Base-by-base conservation (phyloP, 805 yeast genomes). In the Ascoidea rubescens region DNA sequence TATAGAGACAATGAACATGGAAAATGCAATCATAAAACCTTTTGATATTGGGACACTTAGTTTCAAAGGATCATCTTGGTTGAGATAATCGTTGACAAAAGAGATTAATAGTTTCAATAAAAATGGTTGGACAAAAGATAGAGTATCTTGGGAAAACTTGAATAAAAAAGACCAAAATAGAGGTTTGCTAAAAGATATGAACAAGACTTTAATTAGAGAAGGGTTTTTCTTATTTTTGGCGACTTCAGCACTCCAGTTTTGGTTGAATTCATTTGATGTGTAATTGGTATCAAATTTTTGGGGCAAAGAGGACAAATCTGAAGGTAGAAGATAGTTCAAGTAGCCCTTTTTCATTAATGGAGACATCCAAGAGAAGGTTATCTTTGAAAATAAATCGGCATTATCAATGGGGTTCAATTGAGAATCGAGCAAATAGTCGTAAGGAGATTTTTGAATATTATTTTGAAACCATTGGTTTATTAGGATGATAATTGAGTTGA, bases 291-390 rank as follows among this genome's bases (percentile, higher is more conserved):
- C 79, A 57, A 87, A 77, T 44, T 74, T 76, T 1, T 67, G 64
- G 10, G 98, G 96, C 50, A 93, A 75, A 16, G 78, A 75, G 16
- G 96, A 96, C 54, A 91, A 75, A 65, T 91, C 97, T 1, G 69
- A 66, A 58, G 76, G 65, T 56, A 61, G 65, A 59, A 80, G 70
- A 59, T 60, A 79, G 55, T 78, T 78, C 46, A 72, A 69, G 60
- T 83, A 84, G 14, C 98, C 98, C 51, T 78, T 78, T 58, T 70
- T 77, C 82, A 93, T 87, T 60, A 93, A 69, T 1, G 77, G 80
- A 21, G 88, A 80, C 95, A 93, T 87, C 98, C 99, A 93, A 31
- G 81, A 69, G 64, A 93, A 91, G 0, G 95, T 82, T 50, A 91
- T 70, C 51, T 77, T 71, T 2, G 95, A 83, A 56, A 91, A 78